Evolutionary conservation across 1,284 basidiomycete species (phyloP).

Genomic region (Ganoderma sinense): DNA sequence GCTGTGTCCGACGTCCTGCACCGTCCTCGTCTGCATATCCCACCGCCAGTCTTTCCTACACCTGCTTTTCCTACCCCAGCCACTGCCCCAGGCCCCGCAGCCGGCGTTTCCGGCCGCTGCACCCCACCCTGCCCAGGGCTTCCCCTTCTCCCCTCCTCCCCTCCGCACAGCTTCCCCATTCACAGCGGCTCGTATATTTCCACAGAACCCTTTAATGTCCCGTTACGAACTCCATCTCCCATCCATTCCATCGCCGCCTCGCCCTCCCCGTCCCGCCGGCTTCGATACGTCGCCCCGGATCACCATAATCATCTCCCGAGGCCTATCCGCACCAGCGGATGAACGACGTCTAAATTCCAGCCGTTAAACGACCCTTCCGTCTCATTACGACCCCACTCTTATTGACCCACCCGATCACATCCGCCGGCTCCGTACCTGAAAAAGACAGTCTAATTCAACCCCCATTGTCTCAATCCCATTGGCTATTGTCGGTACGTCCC

Average conservation of each 20-base stretch:
- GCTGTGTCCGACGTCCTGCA: slow-evolving; percentile 6
- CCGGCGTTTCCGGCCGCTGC: not conserved
- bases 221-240: slow-evolving; percentile 26
- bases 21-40: not conserved
- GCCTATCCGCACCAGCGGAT: not conserved
- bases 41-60: not conserved
- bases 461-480: slow-evolving; percentile 25
- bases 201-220: slow-evolving; percentile 21
- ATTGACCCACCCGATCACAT: slow-evolving; percentile 27
- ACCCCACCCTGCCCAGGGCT: slow-evolving; percentile 5
- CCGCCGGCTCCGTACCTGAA: slow-evolving; percentile 29
- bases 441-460: slow-evolving; percentile 11
- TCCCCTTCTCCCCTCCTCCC: not conserved
- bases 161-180: slow-evolving; percentile 26
- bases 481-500: slow-evolving; percentile 21
- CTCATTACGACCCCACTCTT: slow-evolving; percentile 26
- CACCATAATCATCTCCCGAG: slow-evolving; percentile 7
- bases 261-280: not conserved
- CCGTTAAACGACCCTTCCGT: slow-evolving; percentile 10
- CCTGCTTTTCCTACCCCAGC: not conserved
- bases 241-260: slow-evolving; percentile 21
- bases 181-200: slow-evolving; percentile 15
- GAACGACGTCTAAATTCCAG: not conserved
- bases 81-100: slow-evolving; percentile 7
- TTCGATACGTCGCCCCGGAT: slow-evolving; percentile 5